Evolutionary conservation across 2,329 filamentous ascomycete genomes (phyloP).

Genomic region (Incumbomyces lentus): DNA sequence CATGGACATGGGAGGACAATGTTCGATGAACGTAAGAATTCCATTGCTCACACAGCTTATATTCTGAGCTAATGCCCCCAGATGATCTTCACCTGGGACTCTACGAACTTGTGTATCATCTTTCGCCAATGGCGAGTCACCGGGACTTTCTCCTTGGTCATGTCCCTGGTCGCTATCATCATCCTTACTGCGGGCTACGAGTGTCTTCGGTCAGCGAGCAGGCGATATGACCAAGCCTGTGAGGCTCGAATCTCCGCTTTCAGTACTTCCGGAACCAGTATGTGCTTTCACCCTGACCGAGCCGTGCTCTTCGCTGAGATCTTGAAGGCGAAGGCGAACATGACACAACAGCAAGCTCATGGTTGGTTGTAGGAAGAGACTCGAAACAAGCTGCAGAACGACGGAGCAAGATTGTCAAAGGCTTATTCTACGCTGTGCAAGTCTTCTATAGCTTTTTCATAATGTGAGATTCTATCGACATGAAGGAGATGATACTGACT

Average conservation of each 20-base stretch:
- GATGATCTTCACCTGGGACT: constrained; percentile 99
- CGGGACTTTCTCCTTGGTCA: constrained; percentile 60
- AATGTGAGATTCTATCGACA: constrained; percentile 56
- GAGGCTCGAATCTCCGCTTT: constrained; percentile 31
- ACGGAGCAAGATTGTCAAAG: constrained; percentile 68
- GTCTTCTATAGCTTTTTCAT: constrained; percentile 99
- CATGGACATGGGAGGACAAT: constrained; percentile 55
- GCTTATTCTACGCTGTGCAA: constrained; percentile 75
- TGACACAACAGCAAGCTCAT: constrained; percentile 51
- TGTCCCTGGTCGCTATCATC: constrained; percentile 74
- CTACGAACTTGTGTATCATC: constrained; percentile 87
- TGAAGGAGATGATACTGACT: background rate
- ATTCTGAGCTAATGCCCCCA: constrained; percentile 29
- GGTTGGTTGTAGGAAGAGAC: constrained; percentile 62
- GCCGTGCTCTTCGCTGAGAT: constrained; percentile 14
- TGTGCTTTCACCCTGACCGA: constrained; percentile 8
- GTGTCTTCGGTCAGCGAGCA: constrained; percentile 64
- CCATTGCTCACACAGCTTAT: constrained; percentile 1
- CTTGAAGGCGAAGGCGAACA: constrained; percentile 15
- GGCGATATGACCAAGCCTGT: constrained; percentile 59
- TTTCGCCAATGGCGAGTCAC: constrained; percentile 85
- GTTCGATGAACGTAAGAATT: constrained; percentile 78
- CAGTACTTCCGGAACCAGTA: constrained; percentile 17
- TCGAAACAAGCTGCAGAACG: constrained; percentile 51
- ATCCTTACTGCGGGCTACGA: constrained; percentile 88